Base-by-base conservation (phyloP, 1,139 yeast species). In the Lodderomyces parapsilosis region DNA sequence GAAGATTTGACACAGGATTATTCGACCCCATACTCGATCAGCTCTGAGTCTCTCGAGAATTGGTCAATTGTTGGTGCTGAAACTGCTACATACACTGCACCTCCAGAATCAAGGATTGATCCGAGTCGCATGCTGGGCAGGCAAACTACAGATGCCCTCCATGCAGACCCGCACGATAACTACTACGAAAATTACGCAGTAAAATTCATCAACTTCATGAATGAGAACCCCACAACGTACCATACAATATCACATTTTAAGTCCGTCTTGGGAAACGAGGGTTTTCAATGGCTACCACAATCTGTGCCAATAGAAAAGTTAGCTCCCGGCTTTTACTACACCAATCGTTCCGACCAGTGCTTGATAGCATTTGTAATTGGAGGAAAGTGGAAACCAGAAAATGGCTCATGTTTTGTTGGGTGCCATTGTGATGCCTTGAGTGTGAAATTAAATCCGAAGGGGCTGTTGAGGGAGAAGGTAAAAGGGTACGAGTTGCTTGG, bases 401-500 rank as follows among this genome's bases (percentile, higher is more conserved):
- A 66, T 39, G 88, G 89, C 43, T 74, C 78, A 2, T 85, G 85
- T 41, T 70, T 74, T 27, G 72, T 81, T 45, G 87, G 83, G 0
- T 62, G 78, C 28, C 89, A 83, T 56, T 70, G 79, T 39, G 88
- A 83, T 60, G 71, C 86, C 0, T 62, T 82, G 44, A 73, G 83
- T 8, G 75, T 76, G 11, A 72, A 77, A 48, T 62, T 82, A 55
- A 82, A 82, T 60, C 88, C 88, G 0, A 41, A 48, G 3, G 48
- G 47, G 2, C 50, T 48, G 47, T 15, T 41, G 11, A 38, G 20
- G 10, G 74, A 74, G 49, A 53, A 59, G 8, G 73, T 78, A 9
- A 82, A 80, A 33, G 86, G 87, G 8, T 83, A 77, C 58, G 82
- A 81, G 42, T 57, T 79, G 31, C 63, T 83, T 31, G 87, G 86